Base-by-base conservation (phyloP, 345 rosid genomes). In the Cardamine chenopodiifolia region DNA sequence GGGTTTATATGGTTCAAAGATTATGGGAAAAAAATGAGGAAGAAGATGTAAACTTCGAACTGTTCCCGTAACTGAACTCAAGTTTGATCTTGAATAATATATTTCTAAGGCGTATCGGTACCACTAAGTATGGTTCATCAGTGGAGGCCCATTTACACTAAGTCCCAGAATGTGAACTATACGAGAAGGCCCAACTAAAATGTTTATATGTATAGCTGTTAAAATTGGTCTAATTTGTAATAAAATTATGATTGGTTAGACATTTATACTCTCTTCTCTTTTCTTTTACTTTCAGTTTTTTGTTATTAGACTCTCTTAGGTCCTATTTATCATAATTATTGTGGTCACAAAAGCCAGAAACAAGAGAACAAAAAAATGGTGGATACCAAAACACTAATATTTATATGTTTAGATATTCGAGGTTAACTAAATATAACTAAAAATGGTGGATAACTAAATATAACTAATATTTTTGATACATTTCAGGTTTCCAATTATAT, bases 321-420 rank as follows among this genome's bases (percentile, higher is more conserved):
- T 32, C 52, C 15, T n/a, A 50, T 61, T n/a, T 48, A 35, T 23
- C 60, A 71, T 35, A 37, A 37, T 37, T 12, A 48, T 25, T 1
- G 39, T 49, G 62, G 69, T 62, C 17, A 39, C 32, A 32, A 35
- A 37, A 72, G n/a, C 42, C 32, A 52, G 62, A 62, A 22, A 11
- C 12, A 35, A 35, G 39, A 35, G 39, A 4, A 50, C 37, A 60
- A 71, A 71, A 0, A 45, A 45, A 45, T 18, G n/a, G 66, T 70
- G 74, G 58, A 47, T 59, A 71, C 49, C 58, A 11, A 59, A 72
- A 32, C 31, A 62, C n/a, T n/a, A n/a, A n/a, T n/a, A n/a, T n/a
- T n/a, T n/a, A n/a, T n/a, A n/a, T n/a, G n/a, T n/a, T n/a, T n/a
- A n/a, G n/a, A n/a, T n/a, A n/a, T n/a, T n/a, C n/a, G n/a, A n/a